These are phyloP conservation scores for Raffaelea deltoideospora DNA, from an alignment of 2,329 filamentous ascomycete species.

Conservation along the genomic window DNA sequence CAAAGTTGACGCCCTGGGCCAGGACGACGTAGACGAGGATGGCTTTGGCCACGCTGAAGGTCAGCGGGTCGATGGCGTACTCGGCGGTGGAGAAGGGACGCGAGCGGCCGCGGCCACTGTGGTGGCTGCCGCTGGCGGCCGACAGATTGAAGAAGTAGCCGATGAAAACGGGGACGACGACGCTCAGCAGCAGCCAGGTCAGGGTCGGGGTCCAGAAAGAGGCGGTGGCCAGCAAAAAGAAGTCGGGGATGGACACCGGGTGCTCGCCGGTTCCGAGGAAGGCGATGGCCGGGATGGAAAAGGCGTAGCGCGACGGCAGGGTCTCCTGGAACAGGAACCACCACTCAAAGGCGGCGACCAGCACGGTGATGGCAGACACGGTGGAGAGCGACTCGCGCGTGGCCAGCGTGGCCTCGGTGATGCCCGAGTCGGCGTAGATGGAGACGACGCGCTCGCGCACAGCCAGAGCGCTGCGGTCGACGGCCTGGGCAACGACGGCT, in stretches of 20 bases:
- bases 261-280: slow-evolving; percentile 40
- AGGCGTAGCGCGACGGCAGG: slow-evolving; percentile 55
- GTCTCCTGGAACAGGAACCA: slow-evolving; percentile 54
- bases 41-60: slow-evolving; percentile 81
- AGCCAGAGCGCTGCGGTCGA: slow-evolving; percentile 55
- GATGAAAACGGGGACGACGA: slow-evolving; percentile 52
- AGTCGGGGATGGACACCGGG: slow-evolving; percentile 58
- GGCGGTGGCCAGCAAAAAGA: slow-evolving; percentile 60
- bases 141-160: slow-evolving; percentile 90
- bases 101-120: slow-evolving; percentile 26
- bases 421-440: slow-evolving; percentile 48
- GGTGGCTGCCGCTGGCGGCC: slow-evolving; percentile 25
- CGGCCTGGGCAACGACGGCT: slow-evolving; percentile 57
- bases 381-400: slow-evolving; percentile 59
- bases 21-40: slow-evolving; percentile 72
- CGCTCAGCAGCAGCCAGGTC: slow-evolving; percentile 60
- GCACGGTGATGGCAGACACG: slow-evolving; percentile 54
- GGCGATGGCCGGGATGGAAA: slow-evolving; percentile 51
- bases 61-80: slow-evolving; percentile 65
- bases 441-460: slow-evolving; percentile 51
- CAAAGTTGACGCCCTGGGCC: slow-evolving; percentile 46
- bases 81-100: slow-evolving; percentile 23
- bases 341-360: slow-evolving; percentile 55
- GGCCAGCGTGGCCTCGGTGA: slow-evolving; percentile 48
- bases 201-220: slow-evolving; percentile 74